Base-by-base conservation (phyloP, 148 eudicot species). In the Fagopyrum esculentum region DNA sequence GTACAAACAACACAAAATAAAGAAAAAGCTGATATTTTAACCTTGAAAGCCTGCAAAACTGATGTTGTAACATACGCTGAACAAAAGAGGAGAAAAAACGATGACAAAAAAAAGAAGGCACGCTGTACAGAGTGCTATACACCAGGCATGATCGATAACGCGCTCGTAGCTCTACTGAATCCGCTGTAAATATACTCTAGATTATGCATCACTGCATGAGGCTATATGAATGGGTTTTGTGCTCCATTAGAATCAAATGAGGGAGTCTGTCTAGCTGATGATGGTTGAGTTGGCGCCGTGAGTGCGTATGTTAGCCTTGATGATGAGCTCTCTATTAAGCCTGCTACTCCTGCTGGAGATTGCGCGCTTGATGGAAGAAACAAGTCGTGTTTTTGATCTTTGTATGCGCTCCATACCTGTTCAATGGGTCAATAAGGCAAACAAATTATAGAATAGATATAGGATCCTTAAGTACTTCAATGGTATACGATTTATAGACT, bases 291-390 rank as follows among this genome's bases (percentile, higher is more conserved):
- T 12, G 94, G 96, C 48, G 89, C 98, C 69, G 98, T 76, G 16
- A 94, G 90, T 46, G 98, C 96, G 71, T 89, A 90, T 9, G 93
- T 90, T 64, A 91, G 78, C 72, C 90, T 74, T 13, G 97, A 91
- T 26, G 97, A 87, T 59, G 89, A 85, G 76, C 89, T 87, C 83
- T 94, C 98, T 29, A 94, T 94, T 44, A 94, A 87, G 75, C 98
- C 98, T 63, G 98, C 98, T 5, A 94, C 90, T 60, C 98, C 98
- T 63, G 96, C 98, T 75, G 97, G 89, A 73, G 97, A 85, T 81
- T 94, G 98, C 46, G 98, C 97, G 85, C 85, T 94, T 68, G 98
- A 94, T 78, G 98, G 98, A 70, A 94, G 98, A 84, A 94, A 94
- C 17, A 94, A 87, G 80, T 94, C 98, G 73, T 94, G 98, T 76